Evolutionary conservation across 2,329 filamentous ascomycete genomes (phyloP).

Genomic region (Purpureocillium takamizusanense): DNA sequence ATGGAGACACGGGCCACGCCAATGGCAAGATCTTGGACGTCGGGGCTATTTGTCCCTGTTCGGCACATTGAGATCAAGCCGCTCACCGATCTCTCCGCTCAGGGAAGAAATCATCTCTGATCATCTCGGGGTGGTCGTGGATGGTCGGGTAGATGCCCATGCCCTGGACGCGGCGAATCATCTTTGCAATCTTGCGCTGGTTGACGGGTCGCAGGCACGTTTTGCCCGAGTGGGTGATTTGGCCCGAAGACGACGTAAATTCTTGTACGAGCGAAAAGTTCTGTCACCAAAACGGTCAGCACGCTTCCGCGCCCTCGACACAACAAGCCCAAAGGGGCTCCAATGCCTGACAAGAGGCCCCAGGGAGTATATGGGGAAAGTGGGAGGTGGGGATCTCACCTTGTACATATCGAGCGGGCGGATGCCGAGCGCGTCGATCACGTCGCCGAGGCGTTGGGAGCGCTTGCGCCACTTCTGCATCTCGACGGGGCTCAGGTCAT

Average conservation of each 20-base stretch:
- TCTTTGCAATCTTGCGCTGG: slow-evolving; percentile 88
- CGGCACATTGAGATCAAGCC: too few species aligned
- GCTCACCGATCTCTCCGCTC: slow-evolving; percentile 6
- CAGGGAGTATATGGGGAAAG: too few species aligned
- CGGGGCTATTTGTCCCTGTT: too few species aligned
- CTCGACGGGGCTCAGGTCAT: slow-evolving; percentile 72
- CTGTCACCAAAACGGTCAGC: slow-evolving; percentile 31
- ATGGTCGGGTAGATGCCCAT: slow-evolving; percentile 88
- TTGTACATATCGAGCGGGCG: slow-evolving; percentile 82
- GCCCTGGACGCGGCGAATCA: slow-evolving; percentile 79
- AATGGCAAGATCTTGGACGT: too few species aligned
- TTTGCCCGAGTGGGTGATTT: slow-evolving; percentile 66
- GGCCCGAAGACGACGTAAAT: slow-evolving; percentile 75
- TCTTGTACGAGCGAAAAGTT: slow-evolving; percentile 91
- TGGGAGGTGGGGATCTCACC: slow-evolving; percentile 34
- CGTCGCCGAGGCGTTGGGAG: slow-evolving; percentile 53
- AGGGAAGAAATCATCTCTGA: slow-evolving; percentile 36
- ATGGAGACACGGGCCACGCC: not conserved
- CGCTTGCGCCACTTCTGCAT: slow-evolving; percentile 69
- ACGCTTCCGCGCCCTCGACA: too few species aligned
- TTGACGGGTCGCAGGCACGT: slow-evolving; percentile 83
- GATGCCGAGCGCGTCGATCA: slow-evolving; percentile 70
- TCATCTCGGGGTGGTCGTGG: slow-evolving; percentile 77
- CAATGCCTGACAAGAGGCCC: too few species aligned
- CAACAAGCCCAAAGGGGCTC: too few species aligned